Percentiles rank a stretch among this genome's conserved stretches.
Conservation (phyloP, 129 eudicot species). For the Saussurea involucrata region DNA sequence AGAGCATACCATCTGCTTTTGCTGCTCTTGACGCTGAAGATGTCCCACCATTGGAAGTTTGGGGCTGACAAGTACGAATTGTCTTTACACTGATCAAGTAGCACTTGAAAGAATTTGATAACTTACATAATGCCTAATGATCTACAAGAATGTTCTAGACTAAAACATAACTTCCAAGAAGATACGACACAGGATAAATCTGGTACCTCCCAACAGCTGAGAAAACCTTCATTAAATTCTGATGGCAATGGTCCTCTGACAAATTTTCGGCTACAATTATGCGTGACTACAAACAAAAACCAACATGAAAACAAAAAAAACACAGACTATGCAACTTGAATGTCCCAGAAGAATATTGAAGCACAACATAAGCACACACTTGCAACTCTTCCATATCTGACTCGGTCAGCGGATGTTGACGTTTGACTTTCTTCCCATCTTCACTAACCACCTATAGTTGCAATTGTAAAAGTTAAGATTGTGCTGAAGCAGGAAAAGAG, state of each 20-base stretch:
- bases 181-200: not conserved
- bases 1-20: constrained; percentile 60
- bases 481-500: not conserved
- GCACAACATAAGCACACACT: constrained; percentile 27
- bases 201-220: constrained; percentile 88
- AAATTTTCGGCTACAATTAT: constrained; percentile 91
- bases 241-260: constrained; percentile 92
- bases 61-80: constrained; percentile 97
- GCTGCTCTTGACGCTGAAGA: constrained; percentile 61
- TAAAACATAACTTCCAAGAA: not conserved
- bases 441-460: constrained; percentile 73
- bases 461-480: not conserved
- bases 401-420: constrained; percentile 63
- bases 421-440: constrained; percentile 83
- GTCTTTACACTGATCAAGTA: constrained; percentile 68
- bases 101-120: constrained; percentile 14
- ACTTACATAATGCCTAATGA: not conserved
- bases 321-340: not conserved
- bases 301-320: not conserved
- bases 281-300: constrained; percentile 53
- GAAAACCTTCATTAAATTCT: constrained; percentile 90
- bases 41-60: constrained; percentile 59
- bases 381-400: constrained; percentile 86
- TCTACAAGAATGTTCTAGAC: constrained; percentile 2
- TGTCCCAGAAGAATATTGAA: constrained; percentile 1